Evolutionary conservation across 139 green algal species (phyloP), one percentile per base, ranked within the genome.

Genomic region (Gonium pectorale): DNA sequence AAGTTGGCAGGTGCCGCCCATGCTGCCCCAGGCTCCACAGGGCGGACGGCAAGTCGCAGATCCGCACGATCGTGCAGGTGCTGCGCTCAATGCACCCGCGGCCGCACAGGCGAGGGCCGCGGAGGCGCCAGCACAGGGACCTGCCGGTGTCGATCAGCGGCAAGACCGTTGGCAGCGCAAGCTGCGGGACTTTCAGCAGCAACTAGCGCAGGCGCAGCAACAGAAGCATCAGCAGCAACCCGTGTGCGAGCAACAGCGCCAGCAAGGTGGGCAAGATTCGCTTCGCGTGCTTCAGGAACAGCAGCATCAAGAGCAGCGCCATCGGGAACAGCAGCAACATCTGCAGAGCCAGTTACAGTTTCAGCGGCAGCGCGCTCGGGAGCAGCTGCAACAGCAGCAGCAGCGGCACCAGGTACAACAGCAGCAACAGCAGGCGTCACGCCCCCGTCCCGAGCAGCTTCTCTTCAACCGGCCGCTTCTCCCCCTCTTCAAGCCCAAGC

Each of bases 311-410:
- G 5, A 71, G 22, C 64, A 71, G 37, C 29, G 9, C 5, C 21
- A 33, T 19, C 37, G 49, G 6, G 19, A 51, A 8, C 64, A 49
- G 35, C 35, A 17, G 64, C 64, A 46, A 26, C 21, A 15, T 31
- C 71, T 37, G 49, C 71, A 66, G 71, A n/a, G 22, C 33, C 71
- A 67, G 44, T n/a, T 67, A 3, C 63, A 63, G 63, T n/a, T 56
- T n/a, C 79, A 69, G 59, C 60, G 64, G 35, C 40, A 29, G 29
- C 21, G 7, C 2, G 31, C 5, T 21, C 15, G 27, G 2, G 17
- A 63, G 40, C 49, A 38, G 72, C 72, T 26, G 52, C 52, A 67
- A 52, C 52, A 38, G 33, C 72, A 54, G 64, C 37, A 51, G 64
- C 64, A 51, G 64, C 37, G 1, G 37, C 64, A 71, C 17, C 37